Evolutionary conservation across 1,139 yeast genomes (phyloP), one percentile per base, ranked within the genome.

Genomic region (Eremothecium cymbalariae): DNA sequence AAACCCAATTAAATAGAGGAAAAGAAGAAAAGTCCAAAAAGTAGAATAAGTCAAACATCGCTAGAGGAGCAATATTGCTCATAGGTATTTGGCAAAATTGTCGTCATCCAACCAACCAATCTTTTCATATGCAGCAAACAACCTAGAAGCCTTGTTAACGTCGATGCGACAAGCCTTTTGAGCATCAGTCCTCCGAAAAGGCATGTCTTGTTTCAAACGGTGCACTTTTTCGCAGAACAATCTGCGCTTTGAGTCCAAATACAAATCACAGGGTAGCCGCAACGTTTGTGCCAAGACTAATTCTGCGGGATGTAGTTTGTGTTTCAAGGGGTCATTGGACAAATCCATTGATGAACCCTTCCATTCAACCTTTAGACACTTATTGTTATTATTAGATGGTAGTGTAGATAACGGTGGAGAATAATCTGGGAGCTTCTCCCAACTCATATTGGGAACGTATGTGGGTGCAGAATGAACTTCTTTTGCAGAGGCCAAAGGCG

Each of bases 141-240:
- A 65, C 50, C 97, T 71, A 37, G 94, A 80, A 2, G 97, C 97
- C 62, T 90, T 90, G 62, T 90, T 90, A 38, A 90, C 98, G 61
- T 90, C 98, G 44, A 90, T 88, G 47, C 95, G 75, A 59, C 97
- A 88, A 7, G 96, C 95, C 67, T 90, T 88, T 62, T 90, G 97
- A 9, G 96, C 94, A 59, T 90, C 98, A 0, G 97, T 90, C 63
- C 96, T 77, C 64, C 97, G 78, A 63, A 90, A 90, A 30, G 90
- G 94, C 59, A 81, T 70, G 20, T 83, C 84, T 38, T 68, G 68
- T 53, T 74, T 76, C 53, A 81, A 62, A 41, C 96, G 72, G 42
- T 74, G 73, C 25, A 86, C 94, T 63, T 88, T 88, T 57, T 90
- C 97, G 43, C 74, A 73, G 60, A 90, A 90, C 24, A 90, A 66